These are phyloP conservation scores for Solanum chmielewskii DNA, from an alignment of 257 asterid species.

Conservation along the genomic window DNA sequence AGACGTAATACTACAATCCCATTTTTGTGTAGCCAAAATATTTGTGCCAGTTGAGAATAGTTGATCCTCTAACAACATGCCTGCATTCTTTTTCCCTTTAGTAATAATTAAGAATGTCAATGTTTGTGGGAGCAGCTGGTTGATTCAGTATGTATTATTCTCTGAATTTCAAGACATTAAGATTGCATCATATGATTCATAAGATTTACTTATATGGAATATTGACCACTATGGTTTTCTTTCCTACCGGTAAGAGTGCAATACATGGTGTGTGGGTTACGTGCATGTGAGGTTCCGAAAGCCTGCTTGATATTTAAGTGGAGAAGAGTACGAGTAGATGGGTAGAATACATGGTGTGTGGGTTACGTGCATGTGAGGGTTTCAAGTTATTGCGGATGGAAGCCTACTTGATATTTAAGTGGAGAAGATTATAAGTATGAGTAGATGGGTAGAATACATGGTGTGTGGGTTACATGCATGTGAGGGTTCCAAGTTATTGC, in stretches of 20 bases:
- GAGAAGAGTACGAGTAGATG: background rate
- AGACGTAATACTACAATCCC: background rate
- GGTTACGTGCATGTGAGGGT: no score
- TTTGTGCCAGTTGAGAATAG: background rate
- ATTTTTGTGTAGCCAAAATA: background rate
- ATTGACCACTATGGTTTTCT: background rate
- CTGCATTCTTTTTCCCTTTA: background rate
- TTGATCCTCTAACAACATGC: background rate
- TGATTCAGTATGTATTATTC: background rate
- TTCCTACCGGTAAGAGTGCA: background rate
- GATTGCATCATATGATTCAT: background rate
- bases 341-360: background rate
- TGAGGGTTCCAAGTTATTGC: background rate
- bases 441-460: no score
- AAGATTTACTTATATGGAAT: background rate
- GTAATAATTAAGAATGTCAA: background rate
- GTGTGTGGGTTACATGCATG: background rate
- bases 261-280: background rate
- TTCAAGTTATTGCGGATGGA: no score
- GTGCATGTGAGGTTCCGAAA: background rate
- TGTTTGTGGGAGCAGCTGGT: background rate
- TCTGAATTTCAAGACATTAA: background rate
- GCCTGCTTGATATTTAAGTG: background rate
- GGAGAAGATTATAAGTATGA: no score
- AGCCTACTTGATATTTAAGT: no score